Percentiles rank a stretch among this genome's conserved stretches.
Conservation (phyloP, 768 basidiomycete species). For the Lactifluus subvellereus region DNA sequence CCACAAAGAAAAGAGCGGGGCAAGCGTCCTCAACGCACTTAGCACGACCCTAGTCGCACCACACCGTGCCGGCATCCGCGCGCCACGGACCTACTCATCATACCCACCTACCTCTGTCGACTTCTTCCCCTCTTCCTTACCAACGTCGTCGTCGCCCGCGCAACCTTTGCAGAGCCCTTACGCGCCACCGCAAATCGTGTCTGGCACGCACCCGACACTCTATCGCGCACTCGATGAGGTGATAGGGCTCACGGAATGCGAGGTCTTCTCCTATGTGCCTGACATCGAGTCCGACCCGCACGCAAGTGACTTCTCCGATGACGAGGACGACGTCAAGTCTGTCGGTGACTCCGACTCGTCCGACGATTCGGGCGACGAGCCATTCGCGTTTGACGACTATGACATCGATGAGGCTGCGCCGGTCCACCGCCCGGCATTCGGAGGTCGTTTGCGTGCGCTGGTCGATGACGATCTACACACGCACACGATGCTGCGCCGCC, state of each 20-base stretch:
- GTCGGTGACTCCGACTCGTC: constrained; percentile 57
- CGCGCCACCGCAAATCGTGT: constrained; percentile 64
- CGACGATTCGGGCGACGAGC: constrained; percentile 62
- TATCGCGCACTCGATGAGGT: constrained; percentile 86
- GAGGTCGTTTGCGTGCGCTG: constrained; percentile 27
- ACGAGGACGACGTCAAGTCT: constrained; percentile 68
- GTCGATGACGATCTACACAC: constrained; percentile 35
- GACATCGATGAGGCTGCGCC: constrained; percentile 52
- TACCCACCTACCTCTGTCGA: constrained; percentile 70
- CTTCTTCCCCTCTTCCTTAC: constrained; percentile 70
- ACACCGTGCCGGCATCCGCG: constrained; percentile 55
- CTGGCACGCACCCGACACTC: constrained; percentile 83
- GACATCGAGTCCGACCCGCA: constrained; percentile 95
- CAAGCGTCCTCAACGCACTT: constrained; percentile 76
- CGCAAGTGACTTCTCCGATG: constrained; percentile 72
- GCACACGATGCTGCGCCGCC: constrained; percentile 46
- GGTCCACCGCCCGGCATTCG: constrained; percentile 22
- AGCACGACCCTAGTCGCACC: constrained; percentile 78
- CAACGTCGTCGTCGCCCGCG: constrained; percentile 66
- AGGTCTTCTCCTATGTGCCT: constrained; percentile 91
- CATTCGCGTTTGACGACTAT: constrained; percentile 78
- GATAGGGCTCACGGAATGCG: constrained; percentile 86
- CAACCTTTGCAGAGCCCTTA: constrained; percentile 58
- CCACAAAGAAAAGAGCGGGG: constrained; percentile 67
- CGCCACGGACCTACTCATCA: constrained; percentile 79